Conservation (phyloP, 176 grass and related monocot species). For the Thalia dealbata region DNA sequence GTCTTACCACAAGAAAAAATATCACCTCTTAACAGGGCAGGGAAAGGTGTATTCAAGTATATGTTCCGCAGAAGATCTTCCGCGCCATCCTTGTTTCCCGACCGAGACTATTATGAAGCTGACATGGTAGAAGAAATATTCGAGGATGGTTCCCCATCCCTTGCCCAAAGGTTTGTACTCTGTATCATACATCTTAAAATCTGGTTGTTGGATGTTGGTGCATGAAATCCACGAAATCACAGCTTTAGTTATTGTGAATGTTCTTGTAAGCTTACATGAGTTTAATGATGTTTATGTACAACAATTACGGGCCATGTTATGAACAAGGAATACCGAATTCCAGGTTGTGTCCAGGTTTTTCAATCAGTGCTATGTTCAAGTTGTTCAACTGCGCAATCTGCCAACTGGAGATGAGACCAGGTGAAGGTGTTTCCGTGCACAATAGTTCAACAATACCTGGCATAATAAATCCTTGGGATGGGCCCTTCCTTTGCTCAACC, state of each 20-base stretch:
- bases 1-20: slow-evolving; percentile 77
- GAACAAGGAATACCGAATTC: background rate
- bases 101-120: slow-evolving; percentile 51
- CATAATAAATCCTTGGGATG: slow-evolving; percentile 52
- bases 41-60: slow-evolving; percentile 62
- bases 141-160: slow-evolving; percentile 38
- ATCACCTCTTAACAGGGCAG: slow-evolving; percentile 55
- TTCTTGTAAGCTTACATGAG: too few relatives aligned
- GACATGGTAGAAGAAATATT: slow-evolving; percentile 43
- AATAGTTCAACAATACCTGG: slow-evolving; percentile 37
- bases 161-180: slow-evolving; percentile 21
- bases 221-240: background rate
- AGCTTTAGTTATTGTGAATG: too few relatives aligned
- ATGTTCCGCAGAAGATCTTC: slow-evolving; percentile 57
- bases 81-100: slow-evolving; percentile 39
- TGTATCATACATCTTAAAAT: too few relatives aligned
- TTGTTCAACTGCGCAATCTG: slow-evolving; percentile 77
- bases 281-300: background rate
- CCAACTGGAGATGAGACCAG: slow-evolving; percentile 80
- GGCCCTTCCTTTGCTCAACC: slow-evolving; percentile 78
- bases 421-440: slow-evolving; percentile 73
- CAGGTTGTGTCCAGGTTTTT: slow-evolving; percentile 60
- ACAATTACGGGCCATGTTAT: background rate
- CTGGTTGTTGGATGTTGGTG: background rate
- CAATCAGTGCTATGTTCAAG: slow-evolving; percentile 56